A percentile compares a stretch with the other conserved stretches of the same genome.
Conservation (phyloP, 768 basidiomycete genomes). For the Naganishia friedmannii region DNA sequence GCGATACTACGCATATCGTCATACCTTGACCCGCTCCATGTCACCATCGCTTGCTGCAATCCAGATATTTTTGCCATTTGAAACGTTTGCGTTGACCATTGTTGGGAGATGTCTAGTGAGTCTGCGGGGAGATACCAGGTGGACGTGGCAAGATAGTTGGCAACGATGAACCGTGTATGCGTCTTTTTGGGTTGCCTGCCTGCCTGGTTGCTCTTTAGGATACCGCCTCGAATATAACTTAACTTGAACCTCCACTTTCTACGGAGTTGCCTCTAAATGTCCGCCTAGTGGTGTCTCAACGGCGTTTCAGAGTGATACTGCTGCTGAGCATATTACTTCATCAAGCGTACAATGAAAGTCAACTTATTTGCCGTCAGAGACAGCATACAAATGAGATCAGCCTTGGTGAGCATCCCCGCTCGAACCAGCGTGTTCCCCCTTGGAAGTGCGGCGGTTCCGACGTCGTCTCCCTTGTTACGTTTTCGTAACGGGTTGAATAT, state of each 20-base stretch:
- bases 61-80: slow-evolving; percentile 70
- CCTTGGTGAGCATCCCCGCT: slow-evolving; percentile 21
- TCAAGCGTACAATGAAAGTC: too few species aligned
- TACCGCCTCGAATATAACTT: neutral
- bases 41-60: slow-evolving; percentile 89
- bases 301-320: neutral
- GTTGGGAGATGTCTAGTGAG: neutral
- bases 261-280: neutral
- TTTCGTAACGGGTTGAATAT: slow-evolving; percentile 22
- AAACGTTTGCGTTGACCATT: slow-evolving; percentile 14
- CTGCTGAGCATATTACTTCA: neutral
- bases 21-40: slow-evolving; percentile 68
- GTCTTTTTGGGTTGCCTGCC: neutral
- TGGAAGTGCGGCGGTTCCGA: neutral
- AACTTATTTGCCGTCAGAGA: too few species aligned
- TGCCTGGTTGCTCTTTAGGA: too few species aligned
- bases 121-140: neutral
- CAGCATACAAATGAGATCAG: neutral
- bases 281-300: neutral
- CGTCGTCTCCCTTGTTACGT: slow-evolving; percentile 7
- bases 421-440: neutral
- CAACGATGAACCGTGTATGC: neutral
- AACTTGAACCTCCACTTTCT: neutral
- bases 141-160: too few species aligned
- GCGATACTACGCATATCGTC: slow-evolving; percentile 30